Percentiles rank a stretch among this genome's conserved stretches.
Evolutionary conservation across 768 basidiomycete species (phyloP).

Genomic region (Tylopilus subfusipes): DNA sequence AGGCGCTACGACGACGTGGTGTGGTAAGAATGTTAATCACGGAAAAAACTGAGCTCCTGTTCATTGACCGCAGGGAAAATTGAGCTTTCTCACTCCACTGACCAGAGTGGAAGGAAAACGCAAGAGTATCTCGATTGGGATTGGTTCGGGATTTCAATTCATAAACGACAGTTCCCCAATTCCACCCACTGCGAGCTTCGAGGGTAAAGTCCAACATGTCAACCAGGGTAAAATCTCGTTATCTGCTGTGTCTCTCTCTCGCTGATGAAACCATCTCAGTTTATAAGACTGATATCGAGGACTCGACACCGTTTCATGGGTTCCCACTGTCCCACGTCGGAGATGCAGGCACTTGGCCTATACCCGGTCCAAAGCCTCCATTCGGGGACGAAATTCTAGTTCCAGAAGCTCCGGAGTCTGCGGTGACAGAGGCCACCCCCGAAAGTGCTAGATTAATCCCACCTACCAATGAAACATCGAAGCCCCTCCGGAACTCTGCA

Average conservation of each 20-base stretch:
- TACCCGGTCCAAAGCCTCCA: not conserved
- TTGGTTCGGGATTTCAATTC: slow-evolving; percentile 27
- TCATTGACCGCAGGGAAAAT: slow-evolving; percentile 27
- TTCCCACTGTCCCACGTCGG: not conserved
- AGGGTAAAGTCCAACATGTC: slow-evolving; percentile 32
- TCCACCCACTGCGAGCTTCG: slow-evolving; percentile 27
- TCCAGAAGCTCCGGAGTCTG: not conserved
- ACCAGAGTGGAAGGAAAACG: slow-evolving; percentile 11
- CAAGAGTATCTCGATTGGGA: slow-evolving; percentile 27
- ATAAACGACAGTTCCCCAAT: slow-evolving; percentile 19
- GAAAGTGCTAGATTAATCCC: not conserved
- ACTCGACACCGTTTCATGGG: slow-evolving; percentile 1
- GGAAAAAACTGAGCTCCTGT: not conserved
- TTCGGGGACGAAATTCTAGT: not conserved
- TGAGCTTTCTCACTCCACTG: slow-evolving; percentile 26
- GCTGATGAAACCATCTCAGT: slow-evolving; percentile 13
- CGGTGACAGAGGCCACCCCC: not conserved
- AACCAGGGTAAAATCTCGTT: slow-evolving; percentile 20
- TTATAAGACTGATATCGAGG: slow-evolving; percentile 29
- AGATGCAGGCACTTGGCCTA: not conserved
- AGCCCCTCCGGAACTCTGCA: not conserved
- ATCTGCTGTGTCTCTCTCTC: not conserved
- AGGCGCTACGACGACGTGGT: slow-evolving; percentile 41
- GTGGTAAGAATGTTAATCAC: slow-evolving; percentile 37
- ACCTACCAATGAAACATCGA: not conserved